These are phyloP conservation scores for Salix suchowensis DNA, from an alignment of 345 rosid genomes.

Conservation along the genomic window DNA sequence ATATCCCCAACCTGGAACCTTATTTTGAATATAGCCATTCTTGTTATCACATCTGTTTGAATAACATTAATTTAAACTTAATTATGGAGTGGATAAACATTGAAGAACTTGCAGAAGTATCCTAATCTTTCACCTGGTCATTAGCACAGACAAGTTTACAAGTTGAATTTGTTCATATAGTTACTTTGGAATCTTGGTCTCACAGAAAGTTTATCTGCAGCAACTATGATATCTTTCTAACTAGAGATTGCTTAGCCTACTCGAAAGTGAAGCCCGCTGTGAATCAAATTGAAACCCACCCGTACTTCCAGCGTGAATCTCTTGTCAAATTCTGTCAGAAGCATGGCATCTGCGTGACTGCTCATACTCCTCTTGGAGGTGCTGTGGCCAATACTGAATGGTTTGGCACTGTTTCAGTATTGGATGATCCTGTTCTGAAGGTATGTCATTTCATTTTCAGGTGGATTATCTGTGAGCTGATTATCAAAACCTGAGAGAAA, in stretches of 20 bases:
- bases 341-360: conserved; percentile 72
- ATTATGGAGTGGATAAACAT: neutral
- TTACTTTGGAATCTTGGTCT: conserved; percentile 1
- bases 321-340: conserved; percentile 90
- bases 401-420: conserved; percentile 69
- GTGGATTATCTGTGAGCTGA: neutral
- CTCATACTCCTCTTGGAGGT: conserved; percentile 90
- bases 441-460: conserved; percentile 27
- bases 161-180: neutral
- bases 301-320: conserved; percentile 84
- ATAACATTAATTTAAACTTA: neutral
- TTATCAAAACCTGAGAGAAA: neutral
- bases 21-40: neutral
- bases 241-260: conserved; percentile 89
- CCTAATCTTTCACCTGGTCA: neutral
- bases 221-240: conserved; percentile 77
- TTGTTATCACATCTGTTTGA: neutral
- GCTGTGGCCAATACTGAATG: conserved; percentile 63
- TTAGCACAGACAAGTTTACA: neutral
- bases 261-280: conserved; percentile 95
- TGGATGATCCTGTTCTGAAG: conserved; percentile 73
- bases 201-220: conserved; percentile 37
- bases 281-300: conserved; percentile 88
- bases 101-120: neutral
- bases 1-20: neutral